A percentile compares a stretch with the other conserved stretches of the same genome.
These are phyloP conservation scores for Apiospora rasikravindrae DNA, from an alignment of 2,329 filamentous ascomycete species.

Conservation along the genomic window DNA sequence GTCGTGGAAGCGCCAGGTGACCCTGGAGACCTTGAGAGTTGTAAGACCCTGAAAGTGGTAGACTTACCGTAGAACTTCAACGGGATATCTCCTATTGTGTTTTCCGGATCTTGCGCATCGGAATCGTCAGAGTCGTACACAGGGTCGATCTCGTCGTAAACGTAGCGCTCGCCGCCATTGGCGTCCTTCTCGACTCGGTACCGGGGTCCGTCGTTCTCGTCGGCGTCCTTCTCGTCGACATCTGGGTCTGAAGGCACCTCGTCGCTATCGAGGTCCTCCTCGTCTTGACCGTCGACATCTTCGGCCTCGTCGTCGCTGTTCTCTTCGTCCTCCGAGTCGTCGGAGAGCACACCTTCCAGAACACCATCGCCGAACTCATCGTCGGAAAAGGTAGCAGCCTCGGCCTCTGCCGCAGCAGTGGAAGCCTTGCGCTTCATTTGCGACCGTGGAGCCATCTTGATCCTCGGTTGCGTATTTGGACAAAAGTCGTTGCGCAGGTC, in stretches of 20 bases:
- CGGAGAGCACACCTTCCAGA: conserved; percentile 63
- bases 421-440: conserved; percentile 71
- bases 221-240: conserved; percentile 45
- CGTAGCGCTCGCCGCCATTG: conserved; percentile 87
- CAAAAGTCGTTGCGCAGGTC: conserved; percentile 15
- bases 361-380: conserved; percentile 63
- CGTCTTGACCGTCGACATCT: conserved; percentile 44
- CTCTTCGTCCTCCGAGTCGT: conserved; percentile 58
- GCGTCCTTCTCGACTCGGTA: conserved; percentile 75
- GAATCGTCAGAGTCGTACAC: conserved; percentile 96
- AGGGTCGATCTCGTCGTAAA: conserved; percentile 92
- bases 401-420: conserved; percentile 55
- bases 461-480: background rate
- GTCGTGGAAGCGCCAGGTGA: background rate
- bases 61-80: conserved; percentile 83
- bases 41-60: background rate
- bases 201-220: conserved; percentile 48
- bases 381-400: conserved; percentile 59
- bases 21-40: background rate
- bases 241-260: conserved; percentile 52
- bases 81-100: conserved; percentile 95
- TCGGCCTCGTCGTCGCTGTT: conserved; percentile 59
- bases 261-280: conserved; percentile 51
- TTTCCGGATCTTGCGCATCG: conserved; percentile 77
- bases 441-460: conserved; percentile 46